These are phyloP conservation scores for Colletotrichum sp. DNA, from an alignment of 2,329 filamentous ascomycete genomes.

Conservation along the genomic window DNA sequence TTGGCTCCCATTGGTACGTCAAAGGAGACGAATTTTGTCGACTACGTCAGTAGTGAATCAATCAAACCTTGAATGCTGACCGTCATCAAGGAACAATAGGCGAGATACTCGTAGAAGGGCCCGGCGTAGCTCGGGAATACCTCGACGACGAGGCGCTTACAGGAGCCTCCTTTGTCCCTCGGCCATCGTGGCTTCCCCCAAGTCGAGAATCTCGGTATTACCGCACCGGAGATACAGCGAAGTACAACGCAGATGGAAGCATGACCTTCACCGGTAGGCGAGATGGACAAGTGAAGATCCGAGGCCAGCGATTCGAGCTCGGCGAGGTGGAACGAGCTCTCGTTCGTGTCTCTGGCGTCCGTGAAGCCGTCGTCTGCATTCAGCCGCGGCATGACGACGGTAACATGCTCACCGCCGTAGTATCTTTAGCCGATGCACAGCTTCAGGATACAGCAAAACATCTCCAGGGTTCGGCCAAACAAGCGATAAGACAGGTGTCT, in stretches of 20 bases:
- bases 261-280: not conserved
- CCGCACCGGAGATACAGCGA: not conserved
- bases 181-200: not conserved
- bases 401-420: not conserved
- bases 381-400: not conserved
- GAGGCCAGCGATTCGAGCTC: not conserved
- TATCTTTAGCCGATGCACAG: not conserved
- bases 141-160: not conserved
- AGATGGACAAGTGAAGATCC: not conserved
- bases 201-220: not conserved
- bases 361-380: not conserved
- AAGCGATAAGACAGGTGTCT: not conserved
- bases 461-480: not conserved
- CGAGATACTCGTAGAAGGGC: not conserved
- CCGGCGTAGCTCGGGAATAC: not conserved
- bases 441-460: not conserved
- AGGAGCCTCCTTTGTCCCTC: not conserved
- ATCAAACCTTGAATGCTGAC: not conserved
- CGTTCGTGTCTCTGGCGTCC: not conserved
- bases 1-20: constrained; percentile 23
- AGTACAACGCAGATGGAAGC: not conserved
- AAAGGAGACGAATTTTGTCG: not conserved
- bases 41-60: not conserved
- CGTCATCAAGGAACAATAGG: not conserved
- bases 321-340: not conserved